Evolutionary conservation across 148 eudicot species (phyloP), one percentile per base, ranked within the genome.

Genomic region (Rhododendron vialii): DNA sequence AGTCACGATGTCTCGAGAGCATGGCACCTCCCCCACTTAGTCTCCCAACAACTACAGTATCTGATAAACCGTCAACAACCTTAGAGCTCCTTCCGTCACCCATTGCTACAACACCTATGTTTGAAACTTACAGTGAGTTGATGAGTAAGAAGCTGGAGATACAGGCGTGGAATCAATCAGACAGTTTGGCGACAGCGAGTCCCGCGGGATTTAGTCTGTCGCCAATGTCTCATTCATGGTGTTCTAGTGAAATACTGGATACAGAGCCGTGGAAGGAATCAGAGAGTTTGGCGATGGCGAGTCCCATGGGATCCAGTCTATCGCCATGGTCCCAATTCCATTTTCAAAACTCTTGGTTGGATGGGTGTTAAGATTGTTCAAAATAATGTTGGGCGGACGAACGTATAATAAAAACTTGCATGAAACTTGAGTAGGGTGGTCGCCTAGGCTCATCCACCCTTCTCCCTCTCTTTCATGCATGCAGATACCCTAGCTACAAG

Each of bases 11-110:
- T 36, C 88, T 87, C 36, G 86, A 88, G 28, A 87, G 84, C 41
- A 61, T 90, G 35, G 93, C 93, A 5, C 95, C 95, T 0, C 94
- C 97, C 0, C 90, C 96, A 10, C 90, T 89, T 20, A 78, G 48
- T 75, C 78, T 86, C 15, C 57, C 89, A 7, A 36, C 55, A 36
- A 71, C 81, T 0, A 2, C 30, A 59, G 2, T 17, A 14, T 2
- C 18, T 15, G 22, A 55, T 55, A 55, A 48, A 28, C 73, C 55
- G 53, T 36, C 43, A 2, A 36, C 36, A 15, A 81, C 45, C 8
- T 1, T 50, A 5, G 83, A 50, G 61, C 10, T n/a, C 38, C 61
- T 30, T 15, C 83, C 41, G n/a, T 51, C 24, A 0, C 63, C 63
- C 11, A 0, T 28, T 20, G 35, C 30, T 2, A 80, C 22, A 3